Conservation (phyloP, 2,329 filamentous ascomycete species). For the Fusarium transvaalense region DNA sequence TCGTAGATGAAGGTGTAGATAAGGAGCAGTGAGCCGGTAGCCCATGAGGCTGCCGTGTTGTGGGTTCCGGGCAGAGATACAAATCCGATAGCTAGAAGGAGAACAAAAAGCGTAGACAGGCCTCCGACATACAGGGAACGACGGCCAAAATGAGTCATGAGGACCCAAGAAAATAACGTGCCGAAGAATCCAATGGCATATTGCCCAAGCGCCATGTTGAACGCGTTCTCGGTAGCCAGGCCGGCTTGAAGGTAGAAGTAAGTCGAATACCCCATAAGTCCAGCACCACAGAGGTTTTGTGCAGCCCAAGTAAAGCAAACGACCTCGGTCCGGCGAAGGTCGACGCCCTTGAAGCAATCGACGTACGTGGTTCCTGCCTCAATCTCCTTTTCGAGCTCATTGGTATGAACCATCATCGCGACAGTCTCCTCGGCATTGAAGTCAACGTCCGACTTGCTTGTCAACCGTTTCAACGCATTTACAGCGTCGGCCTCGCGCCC, state of each 20-base stretch:
- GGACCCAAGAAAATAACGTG: constrained; percentile 56
- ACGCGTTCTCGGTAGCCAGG: constrained; percentile 51
- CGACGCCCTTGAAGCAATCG: constrained; percentile 61
- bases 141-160: constrained; percentile 25
- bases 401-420: constrained; percentile 32
- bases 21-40: constrained; percentile 58
- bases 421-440: constrained; percentile 27
- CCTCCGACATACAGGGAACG: constrained; percentile 48
- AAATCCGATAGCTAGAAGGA: neutral
- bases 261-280: constrained; percentile 54
- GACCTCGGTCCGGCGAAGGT: constrained; percentile 59
- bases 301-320: constrained; percentile 52
- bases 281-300: constrained; percentile 55
- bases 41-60: constrained; percentile 58
- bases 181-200: constrained; percentile 55
- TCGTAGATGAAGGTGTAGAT: constrained; percentile 57
- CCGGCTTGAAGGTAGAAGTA: constrained; percentile 60
- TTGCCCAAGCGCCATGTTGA: constrained; percentile 54
- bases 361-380: constrained; percentile 47
- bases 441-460: neutral
- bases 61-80: neutral
- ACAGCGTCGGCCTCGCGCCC: neutral
- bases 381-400: constrained; percentile 25
- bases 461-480: neutral
- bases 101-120: constrained; percentile 48